phyloP scores from a whole-genome alignment of 1,139 yeast genomes.

The Yamadazyma trypodendri region DNA sequence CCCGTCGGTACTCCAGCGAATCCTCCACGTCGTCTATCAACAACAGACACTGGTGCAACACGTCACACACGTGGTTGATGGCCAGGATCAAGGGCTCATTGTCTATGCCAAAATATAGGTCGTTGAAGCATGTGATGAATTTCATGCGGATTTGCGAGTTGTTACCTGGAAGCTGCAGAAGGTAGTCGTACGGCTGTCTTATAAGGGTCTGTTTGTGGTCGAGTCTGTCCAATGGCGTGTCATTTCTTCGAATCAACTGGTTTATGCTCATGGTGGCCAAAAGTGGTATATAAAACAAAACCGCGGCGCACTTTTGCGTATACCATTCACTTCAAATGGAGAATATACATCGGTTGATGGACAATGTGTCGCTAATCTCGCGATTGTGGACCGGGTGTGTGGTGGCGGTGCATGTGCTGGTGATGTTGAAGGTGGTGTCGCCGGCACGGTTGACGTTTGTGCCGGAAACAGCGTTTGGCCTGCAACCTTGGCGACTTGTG shows the following conservation, averaged over 20 bases:
- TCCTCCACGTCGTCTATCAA: constrained; percentile 87
- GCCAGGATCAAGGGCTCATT: constrained; percentile 17
- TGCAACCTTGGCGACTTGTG: constrained; percentile 39
- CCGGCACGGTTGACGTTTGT: constrained; percentile 18
- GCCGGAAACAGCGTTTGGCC: constrained; percentile 24
- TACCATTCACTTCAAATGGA: too few relatives aligned
- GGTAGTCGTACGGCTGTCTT: constrained; percentile 28
- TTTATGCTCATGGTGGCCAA: constrained; percentile 8
- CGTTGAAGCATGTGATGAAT: constrained; percentile 33
- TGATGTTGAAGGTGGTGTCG: constrained; percentile 8
- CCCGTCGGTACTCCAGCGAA: constrained; percentile 65
- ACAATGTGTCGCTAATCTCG: constrained; percentile 32
- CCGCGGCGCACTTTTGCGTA: too few relatives aligned
- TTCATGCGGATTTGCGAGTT: constrained; percentile 29
- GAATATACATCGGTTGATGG: constrained; percentile 9
- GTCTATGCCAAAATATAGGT: constrained; percentile 27
- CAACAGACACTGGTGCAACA: constrained; percentile 31
- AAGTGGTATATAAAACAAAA: too few relatives aligned
- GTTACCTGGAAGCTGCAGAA: constrained; percentile 32
- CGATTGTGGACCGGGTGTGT: constrained; percentile 27
- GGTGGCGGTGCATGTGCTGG: constrained; percentile 3
- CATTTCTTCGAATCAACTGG: constrained; percentile 13
- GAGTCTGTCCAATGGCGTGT: constrained; percentile 13
- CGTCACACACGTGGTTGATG: constrained; percentile 26
- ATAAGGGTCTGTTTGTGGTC: constrained; percentile 14